Evolutionary conservation across 2,329 filamentous ascomycete species (phyloP).

Genomic region (Talaromyces sp.): DNA sequence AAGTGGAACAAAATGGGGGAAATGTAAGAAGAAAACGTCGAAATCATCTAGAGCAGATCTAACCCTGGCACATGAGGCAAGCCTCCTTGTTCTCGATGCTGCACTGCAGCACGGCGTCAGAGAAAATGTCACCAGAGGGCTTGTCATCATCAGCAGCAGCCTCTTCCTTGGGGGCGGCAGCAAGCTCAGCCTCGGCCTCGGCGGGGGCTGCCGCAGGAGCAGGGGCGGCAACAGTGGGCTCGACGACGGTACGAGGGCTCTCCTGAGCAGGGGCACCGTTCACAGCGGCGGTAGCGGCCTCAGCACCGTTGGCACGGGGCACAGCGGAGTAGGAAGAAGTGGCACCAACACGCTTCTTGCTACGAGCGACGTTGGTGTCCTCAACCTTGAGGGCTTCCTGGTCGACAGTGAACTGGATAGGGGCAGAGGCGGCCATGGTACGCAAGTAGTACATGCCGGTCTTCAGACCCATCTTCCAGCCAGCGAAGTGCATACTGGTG

Average conservation of each 20-base stretch:
- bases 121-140: slow-evolving; percentile 90
- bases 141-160: slow-evolving; percentile 75
- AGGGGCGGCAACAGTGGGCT: slow-evolving; percentile 61
- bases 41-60: slow-evolving; percentile 33
- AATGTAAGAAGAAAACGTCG: slow-evolving; percentile 12
- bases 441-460: slow-evolving; percentile 99
- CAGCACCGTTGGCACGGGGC: slow-evolving; percentile 68
- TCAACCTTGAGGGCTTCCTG: slow-evolving; percentile 89
- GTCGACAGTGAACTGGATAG: slow-evolving; percentile 98
- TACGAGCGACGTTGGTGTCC: slow-evolving; percentile 75
- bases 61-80: slow-evolving; percentile 98
- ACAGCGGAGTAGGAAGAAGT: slow-evolving; percentile 63
- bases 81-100: slow-evolving; percentile 97
- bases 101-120: slow-evolving; percentile 86
- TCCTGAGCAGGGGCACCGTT: slow-evolving; percentile 13
- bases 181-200: slow-evolving; percentile 56
- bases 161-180: slow-evolving; percentile 48
- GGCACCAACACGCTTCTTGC: slow-evolving; percentile 66
- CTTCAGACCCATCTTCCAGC: slow-evolving; percentile 99
- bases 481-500: slow-evolving; percentile 98
- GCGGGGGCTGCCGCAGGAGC: slow-evolving; percentile 56
- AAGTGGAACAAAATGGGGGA: slow-evolving; percentile 1
- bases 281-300: slow-evolving; percentile 60
- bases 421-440: slow-evolving; percentile 93
- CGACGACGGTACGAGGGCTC: slow-evolving; percentile 56